Evolutionary conservation across 306 rosid species (phyloP).

Genomic region (Citrullus colocynthis): DNA sequence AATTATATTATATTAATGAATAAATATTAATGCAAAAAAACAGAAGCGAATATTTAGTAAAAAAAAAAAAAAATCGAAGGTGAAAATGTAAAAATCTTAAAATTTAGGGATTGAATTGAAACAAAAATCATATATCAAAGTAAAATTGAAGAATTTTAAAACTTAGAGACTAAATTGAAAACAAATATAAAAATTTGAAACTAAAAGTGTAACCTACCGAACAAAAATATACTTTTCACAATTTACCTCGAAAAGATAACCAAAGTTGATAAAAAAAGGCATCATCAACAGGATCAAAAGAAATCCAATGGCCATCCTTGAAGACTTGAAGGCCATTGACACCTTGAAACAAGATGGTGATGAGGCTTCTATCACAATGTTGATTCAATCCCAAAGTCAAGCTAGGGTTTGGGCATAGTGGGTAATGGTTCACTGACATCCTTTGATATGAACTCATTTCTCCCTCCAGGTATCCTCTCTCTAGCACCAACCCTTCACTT

Average conservation of each 20-base stretch:
- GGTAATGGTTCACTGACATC: conserved; percentile 40
- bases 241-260: conserved; percentile 19
- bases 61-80: no score
- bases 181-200: no score
- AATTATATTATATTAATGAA: no score
- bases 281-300: conserved; percentile 15
- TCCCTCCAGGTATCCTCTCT: conserved; percentile 18
- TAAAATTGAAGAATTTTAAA: no score
- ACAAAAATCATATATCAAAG: no score
- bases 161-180: no score
- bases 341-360: conserved; percentile 34
- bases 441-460: conserved; percentile 24
- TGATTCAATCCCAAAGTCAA: conserved; percentile 45
- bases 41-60: no score
- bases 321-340: conserved; percentile 22
- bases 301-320: conserved; percentile 25
- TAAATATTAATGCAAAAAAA: no score
- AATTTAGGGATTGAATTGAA: no score
- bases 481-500: conserved; percentile 45
- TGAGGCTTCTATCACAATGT: conserved; percentile 39
- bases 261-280: conserved; percentile 28
- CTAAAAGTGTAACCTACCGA: no score
- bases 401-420: conserved; percentile 64
- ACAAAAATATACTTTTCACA: no score
- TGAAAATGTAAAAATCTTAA: no score